phyloP scores from a whole-genome alignment of 805 yeast species.

The Metschnikowia peoriensis region DNA sequence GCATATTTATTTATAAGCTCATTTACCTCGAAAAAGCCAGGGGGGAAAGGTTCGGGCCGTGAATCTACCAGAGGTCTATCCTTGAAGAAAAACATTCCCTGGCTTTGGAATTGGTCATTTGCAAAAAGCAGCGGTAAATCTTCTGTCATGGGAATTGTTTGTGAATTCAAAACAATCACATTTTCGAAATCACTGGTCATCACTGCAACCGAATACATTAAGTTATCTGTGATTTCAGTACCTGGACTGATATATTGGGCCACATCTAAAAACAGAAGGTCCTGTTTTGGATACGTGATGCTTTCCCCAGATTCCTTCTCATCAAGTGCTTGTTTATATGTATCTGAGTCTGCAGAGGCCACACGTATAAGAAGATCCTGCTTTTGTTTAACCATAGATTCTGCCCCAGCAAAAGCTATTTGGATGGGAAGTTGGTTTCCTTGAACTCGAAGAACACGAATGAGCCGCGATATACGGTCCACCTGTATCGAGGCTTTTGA shows the following conservation, averaged over 20 bases:
- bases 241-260: slow-evolving; percentile 11
- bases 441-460: slow-evolving; percentile 25
- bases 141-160: slow-evolving; percentile 10
- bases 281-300: slow-evolving; percentile 16
- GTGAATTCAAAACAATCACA: slow-evolving; percentile 2
- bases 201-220: slow-evolving; percentile 1
- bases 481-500: slow-evolving; percentile 14
- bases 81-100: slow-evolving; percentile 31
- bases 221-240: not conserved
- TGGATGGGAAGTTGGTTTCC: slow-evolving; percentile 32
- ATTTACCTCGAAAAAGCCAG: slow-evolving; percentile 32
- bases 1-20: slow-evolving; percentile 22
- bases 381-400: slow-evolving; percentile 7
- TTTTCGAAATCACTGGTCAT: slow-evolving; percentile 9
- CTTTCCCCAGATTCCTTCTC: slow-evolving; percentile 11
- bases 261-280: slow-evolving; percentile 29
- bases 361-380: not conserved
- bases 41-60: slow-evolving; percentile 19
- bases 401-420: slow-evolving; percentile 20
- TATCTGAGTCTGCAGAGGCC: slow-evolving; percentile 6
- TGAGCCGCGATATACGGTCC: slow-evolving; percentile 20
- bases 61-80: slow-evolving; percentile 22
- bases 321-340: not conserved
- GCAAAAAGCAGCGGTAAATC: slow-evolving; percentile 16
- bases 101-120: slow-evolving; percentile 18